A percentile compares a stretch with the other conserved stretches of the same genome.
These are phyloP conservation scores for Aspergillus nidulans DNA, from an alignment of 495 filamentous ascomycete genomes.

Conservation along the genomic window DNA sequence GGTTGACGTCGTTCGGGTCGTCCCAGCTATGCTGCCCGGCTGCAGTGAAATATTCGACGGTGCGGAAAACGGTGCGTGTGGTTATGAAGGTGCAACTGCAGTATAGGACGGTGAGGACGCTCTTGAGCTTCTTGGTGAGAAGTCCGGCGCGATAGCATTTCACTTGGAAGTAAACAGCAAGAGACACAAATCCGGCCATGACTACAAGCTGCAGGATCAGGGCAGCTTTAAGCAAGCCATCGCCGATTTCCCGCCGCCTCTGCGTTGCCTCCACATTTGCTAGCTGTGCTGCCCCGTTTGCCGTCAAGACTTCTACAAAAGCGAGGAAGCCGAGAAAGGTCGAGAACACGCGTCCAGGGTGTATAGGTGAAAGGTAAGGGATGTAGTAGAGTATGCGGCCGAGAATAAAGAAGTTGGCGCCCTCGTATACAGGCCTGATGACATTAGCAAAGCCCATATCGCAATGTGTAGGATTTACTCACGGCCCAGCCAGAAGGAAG, in stretches of 20 bases:
- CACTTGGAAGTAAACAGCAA: conserved; percentile 56
- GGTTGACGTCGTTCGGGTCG: conserved; percentile 35
- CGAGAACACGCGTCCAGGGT: conserved; percentile 69
- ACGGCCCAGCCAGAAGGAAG: conserved; percentile 63
- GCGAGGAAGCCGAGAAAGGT: conserved; percentile 66
- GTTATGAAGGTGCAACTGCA: conserved; percentile 56
- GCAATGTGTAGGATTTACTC: conserved; percentile 22
- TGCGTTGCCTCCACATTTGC: conserved; percentile 44
- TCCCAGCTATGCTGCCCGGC: conserved; percentile 36
- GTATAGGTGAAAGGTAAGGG: conserved; percentile 70
- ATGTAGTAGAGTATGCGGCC: conserved; percentile 75
- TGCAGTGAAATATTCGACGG: conserved; percentile 57
- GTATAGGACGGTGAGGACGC: conserved; percentile 57
- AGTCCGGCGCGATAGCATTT: conserved; percentile 53
- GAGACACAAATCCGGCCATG: conserved; percentile 54
- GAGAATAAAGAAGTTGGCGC: conserved; percentile 70
- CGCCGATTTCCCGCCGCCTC: conserved; percentile 47
- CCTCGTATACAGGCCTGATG: conserved; percentile 63
- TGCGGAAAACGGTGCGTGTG: conserved; percentile 61
- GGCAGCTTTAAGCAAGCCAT: conserved; percentile 58
- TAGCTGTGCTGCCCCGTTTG: conserved; percentile 59
- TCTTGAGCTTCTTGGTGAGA: conserved; percentile 51
- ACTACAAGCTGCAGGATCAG: conserved; percentile 65
- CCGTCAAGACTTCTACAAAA: conserved; percentile 63
- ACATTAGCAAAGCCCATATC: not conserved